A percentile compares a stretch with the other conserved stretches of the same genome.
Conservation (phyloP, 192 early-diverging fungal species). For the Backusella australiensis region DNA sequence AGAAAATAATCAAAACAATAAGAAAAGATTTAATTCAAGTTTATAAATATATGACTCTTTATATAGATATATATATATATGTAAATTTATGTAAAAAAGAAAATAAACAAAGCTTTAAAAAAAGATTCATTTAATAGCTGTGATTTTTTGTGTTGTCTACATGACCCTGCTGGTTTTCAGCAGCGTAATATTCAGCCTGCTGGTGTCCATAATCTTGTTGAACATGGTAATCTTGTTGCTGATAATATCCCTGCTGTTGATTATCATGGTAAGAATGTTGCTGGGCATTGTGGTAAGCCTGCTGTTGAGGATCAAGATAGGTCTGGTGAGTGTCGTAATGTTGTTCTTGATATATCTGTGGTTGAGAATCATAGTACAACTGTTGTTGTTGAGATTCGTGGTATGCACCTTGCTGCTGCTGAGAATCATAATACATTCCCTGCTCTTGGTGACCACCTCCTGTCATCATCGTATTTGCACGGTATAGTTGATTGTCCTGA, state of each 20-base stretch:
- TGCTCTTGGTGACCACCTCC: not conserved
- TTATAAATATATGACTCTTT: not conserved
- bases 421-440: constrained; percentile 8
- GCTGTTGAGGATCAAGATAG: constrained; percentile 6
- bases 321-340: not conserved
- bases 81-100: not conserved
- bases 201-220: not conserved
- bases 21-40: not conserved
- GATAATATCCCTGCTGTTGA: not conserved
- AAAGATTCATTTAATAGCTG: not conserved
- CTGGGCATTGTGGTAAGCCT: not conserved
- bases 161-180: not conserved
- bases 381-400: not conserved
- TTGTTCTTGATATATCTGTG: constrained; percentile 3
- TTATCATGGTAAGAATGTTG: not conserved
- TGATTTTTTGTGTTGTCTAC: not conserved
- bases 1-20: not conserved
- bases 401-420: not conserved
- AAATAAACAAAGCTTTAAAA: not conserved
- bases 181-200: not conserved
- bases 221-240: not conserved
- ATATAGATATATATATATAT: not conserved
- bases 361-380: not conserved
- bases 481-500: not conserved
- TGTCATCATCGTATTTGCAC: not conserved